Evolutionary conservation across 2,329 filamentous ascomycete species (phyloP), one percentile per base, ranked within the genome.

Genomic region (Didymosphaeria variabile): DNA sequence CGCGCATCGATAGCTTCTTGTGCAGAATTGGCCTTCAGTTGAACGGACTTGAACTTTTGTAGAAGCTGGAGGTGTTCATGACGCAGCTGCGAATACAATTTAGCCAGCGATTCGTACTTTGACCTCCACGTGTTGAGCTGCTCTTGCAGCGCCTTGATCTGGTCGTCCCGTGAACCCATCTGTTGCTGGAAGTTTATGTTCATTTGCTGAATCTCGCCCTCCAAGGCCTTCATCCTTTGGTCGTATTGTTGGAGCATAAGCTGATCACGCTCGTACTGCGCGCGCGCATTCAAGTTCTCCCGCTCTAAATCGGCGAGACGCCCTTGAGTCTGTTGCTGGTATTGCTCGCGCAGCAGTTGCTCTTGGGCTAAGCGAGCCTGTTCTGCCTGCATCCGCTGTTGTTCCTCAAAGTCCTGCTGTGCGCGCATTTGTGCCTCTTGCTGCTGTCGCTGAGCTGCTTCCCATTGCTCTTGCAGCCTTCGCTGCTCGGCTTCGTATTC

Each of bases 211-310:
- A 99, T 86, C 79, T 99, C 95, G 57, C 89, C 88, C 79, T 99
- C 95, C 13, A 99, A 82, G 21, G 92, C 91, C 82, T 97, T 98
- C 75, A 99, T 93, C 63, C 94, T 88, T 75, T 93, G 78, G 68
- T 99, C 95, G 75, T 97, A 99, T 76, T 98, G 94, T 79, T 97
- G 92, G 46, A 99, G 85, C 91, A 98, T 93, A 45, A 99, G 84
- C 80, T 98, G 95, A 76, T 99, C 94, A n/a, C 91, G 91, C 79
- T 98, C 94, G 75, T 97, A 98, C 79, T 98, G 95, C 9, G 94
- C 92, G 45, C 95, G 88, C 4, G 95, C 95, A 72, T 95, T 94
- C 29, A 99, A 83, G 69, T 99, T 98, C 80, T 98, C 94, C 60
- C 91, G 91, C 81, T 99, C 94, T 53, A 99, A 84, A 80, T 99